Percentiles rank a stretch among this genome's conserved stretches.
These are phyloP conservation scores for Leishmania mexicana DNA, from an alignment of 208 protist genomes.

Conservation along the genomic window DNA sequence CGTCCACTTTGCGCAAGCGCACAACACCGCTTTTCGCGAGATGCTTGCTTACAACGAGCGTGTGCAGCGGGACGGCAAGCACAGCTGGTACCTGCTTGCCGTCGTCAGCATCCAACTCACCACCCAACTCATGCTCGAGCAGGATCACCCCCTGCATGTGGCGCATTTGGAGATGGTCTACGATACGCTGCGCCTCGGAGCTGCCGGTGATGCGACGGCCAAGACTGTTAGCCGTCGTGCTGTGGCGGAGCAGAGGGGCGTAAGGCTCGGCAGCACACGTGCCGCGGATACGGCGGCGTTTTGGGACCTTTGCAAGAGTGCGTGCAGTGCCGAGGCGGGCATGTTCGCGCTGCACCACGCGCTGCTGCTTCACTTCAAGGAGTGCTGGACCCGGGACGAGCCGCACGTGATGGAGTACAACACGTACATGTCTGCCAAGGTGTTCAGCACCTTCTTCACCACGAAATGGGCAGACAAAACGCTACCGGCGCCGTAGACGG, in stretches of 20 bases:
- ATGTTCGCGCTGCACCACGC: constrained; percentile 76
- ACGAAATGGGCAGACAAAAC: constrained; percentile 29
- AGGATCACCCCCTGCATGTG: constrained; percentile 51
- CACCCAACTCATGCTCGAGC: constrained; percentile 65
- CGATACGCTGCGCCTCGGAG: constrained; percentile 51
- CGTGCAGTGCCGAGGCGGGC: constrained; percentile 59
- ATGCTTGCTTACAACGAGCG: constrained; percentile 81
- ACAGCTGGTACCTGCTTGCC: constrained; percentile 83
- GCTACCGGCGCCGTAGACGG: neutral
- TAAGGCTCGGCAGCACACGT: constrained; percentile 4
- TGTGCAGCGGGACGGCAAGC: constrained; percentile 32
- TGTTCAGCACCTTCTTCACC: constrained; percentile 74
- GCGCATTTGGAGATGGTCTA: constrained; percentile 77
- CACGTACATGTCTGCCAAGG: constrained; percentile 64
- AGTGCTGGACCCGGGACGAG: constrained; percentile 75
- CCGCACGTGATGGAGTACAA: constrained; percentile 89
- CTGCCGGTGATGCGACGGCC: constrained; percentile 14
- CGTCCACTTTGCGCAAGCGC: constrained; percentile 77
- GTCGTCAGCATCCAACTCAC: constrained; percentile 90
- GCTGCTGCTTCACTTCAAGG: constrained; percentile 80
- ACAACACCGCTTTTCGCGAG: constrained; percentile 55
- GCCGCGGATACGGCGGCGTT: constrained; percentile 20
- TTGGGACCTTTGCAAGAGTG: constrained; percentile 22
- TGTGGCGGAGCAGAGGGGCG: constrained; percentile 20
- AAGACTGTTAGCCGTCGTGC: constrained; percentile 23